Conservation (phyloP, 441 rosid genomes). For the Populus tomentosa region DNA sequence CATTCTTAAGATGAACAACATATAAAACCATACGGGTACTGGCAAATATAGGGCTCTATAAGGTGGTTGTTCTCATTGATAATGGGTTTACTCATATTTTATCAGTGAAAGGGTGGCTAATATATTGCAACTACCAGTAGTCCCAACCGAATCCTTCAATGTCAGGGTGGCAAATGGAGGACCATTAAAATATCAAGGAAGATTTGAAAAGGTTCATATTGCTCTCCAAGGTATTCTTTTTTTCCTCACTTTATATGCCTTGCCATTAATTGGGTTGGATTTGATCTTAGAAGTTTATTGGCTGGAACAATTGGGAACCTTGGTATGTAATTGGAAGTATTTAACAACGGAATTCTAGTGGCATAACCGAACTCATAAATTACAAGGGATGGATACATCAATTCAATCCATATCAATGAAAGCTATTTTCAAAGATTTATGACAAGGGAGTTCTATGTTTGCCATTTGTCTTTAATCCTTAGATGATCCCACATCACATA, state of each 20-base stretch:
- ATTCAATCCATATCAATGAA: fast-evolving
- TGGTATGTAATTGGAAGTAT: not conserved
- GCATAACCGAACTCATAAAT: fast-evolving
- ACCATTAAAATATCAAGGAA: not conserved
- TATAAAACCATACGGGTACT: not conserved
- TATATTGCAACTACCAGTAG: not conserved
- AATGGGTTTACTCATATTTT: not conserved
- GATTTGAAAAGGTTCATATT: not conserved
- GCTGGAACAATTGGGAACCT: not conserved
- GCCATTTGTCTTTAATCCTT: not conserved
- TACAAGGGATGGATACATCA: not conserved
- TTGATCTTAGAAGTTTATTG: not conserved
- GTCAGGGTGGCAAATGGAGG: not conserved
- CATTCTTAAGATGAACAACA: not conserved
- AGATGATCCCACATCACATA: too few species aligned
- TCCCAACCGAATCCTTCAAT: not conserved
- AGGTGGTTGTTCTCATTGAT: not conserved
- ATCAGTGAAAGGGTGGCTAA: not conserved
- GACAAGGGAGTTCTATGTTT: not conserved
- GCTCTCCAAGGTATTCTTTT: not conserved
- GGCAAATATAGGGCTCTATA: not conserved
- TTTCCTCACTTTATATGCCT: not conserved
- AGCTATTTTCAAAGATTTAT: fast-evolving
- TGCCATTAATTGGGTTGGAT: not conserved
- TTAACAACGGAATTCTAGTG: not conserved